Conservation (phyloP, 495 filamentous ascomycete genomes). For the Neurospora sp. region DNA sequence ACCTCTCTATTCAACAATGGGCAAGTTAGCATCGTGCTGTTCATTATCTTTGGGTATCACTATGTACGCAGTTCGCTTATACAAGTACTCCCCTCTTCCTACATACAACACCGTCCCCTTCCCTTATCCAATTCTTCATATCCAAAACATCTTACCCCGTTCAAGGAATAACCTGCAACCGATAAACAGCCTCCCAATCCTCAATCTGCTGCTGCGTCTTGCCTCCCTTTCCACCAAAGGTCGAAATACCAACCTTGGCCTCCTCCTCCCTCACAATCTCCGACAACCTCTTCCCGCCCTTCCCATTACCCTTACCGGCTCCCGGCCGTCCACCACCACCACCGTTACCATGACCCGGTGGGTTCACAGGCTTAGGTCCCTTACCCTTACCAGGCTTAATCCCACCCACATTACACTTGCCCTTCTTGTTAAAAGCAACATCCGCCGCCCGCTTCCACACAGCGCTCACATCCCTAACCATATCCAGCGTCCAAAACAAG, state of each 20-base stretch:
- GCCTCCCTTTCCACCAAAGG: neutral
- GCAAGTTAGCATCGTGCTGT: neutral
- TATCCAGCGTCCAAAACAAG: slow-evolving; percentile 39
- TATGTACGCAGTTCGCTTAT: neutral
- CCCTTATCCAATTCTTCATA: neutral
- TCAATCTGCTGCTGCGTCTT: neutral
- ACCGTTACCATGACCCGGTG: too few relatives aligned
- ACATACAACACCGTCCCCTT: neutral
- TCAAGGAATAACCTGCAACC: neutral
- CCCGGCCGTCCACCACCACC: neutral
- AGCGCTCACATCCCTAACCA: slow-evolving; percentile 29
- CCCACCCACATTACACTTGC: slow-evolving; percentile 2
- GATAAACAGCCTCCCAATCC: neutral
- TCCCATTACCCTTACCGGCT: neutral
- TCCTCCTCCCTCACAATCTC: neutral
- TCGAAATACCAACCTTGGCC: neutral
- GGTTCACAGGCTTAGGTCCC: neutral
- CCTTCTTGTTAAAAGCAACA: slow-evolving; percentile 44
- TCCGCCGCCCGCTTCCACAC: slow-evolving; percentile 38
- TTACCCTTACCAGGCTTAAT: neutral
- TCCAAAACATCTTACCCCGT: neutral
- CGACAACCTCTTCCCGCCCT: neutral
- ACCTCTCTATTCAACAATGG: neutral
- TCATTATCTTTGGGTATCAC: neutral
- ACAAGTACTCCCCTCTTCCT: neutral